phyloP scores from a whole-genome alignment of 2,329 filamentous ascomycete species.

The Xylaria hypoxylon region DNA sequence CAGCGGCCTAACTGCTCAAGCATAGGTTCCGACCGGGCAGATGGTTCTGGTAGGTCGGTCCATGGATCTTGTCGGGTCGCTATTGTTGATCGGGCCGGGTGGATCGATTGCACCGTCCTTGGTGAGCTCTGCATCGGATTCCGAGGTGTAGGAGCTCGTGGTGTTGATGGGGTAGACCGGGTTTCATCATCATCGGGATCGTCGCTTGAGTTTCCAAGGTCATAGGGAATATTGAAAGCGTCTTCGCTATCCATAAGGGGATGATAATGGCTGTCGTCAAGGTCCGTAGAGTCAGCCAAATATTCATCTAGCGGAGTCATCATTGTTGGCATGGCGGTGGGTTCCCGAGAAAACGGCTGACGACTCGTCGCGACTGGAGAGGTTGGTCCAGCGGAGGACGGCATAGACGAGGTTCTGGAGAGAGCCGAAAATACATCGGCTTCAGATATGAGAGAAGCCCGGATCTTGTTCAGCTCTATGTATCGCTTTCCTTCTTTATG shows the following conservation, averaged over 20 bases:
- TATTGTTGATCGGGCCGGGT: conserved; percentile 51
- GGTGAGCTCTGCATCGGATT: conserved; percentile 57
- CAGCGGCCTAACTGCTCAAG: conserved; percentile 46
- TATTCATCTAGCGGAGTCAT: conserved; percentile 39
- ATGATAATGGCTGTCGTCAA: conserved; percentile 52
- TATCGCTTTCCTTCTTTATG: conserved; percentile 74
- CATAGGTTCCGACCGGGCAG: conserved; percentile 54
- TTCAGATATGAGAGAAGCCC: conserved; percentile 74
- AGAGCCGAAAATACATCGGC: conserved; percentile 73
- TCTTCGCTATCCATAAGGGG: conserved; percentile 64
- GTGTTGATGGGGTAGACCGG: conserved; percentile 60
- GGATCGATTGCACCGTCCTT: conserved; percentile 34
- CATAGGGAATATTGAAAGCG: conserved; percentile 68
- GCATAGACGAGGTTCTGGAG: conserved; percentile 67
- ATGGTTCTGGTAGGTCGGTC: conserved; percentile 48
- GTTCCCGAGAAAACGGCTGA: conserved; percentile 44
- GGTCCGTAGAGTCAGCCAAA: conserved; percentile 52
- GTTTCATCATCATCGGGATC: conserved; percentile 52
- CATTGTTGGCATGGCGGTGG: conserved; percentile 38
- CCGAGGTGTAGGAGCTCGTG: conserved; percentile 57
- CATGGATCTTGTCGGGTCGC: conserved; percentile 50
- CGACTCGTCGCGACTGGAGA: conserved; percentile 56
- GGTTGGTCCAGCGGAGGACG: conserved; percentile 65
- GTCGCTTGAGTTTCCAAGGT: conserved; percentile 54
- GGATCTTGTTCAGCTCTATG: conserved; percentile 71